Percentiles rank a stretch among this genome's conserved stretches.
phyloP scores from a whole-genome alignment of 495 filamentous ascomycete species.

The Aspergillus campestris region DNA sequence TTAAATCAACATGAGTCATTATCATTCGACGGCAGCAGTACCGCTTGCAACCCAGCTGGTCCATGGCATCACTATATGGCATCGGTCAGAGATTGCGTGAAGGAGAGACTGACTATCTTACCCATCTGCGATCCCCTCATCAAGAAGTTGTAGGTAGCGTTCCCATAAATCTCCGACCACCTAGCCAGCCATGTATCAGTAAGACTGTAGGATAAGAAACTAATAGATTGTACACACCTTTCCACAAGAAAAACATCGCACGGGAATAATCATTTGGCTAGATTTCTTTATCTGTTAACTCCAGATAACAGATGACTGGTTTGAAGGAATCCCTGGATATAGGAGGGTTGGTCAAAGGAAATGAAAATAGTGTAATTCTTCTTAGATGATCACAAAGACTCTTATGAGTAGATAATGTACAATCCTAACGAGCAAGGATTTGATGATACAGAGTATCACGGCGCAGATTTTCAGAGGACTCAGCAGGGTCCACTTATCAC shows the following conservation, averaged over 20 bases:
- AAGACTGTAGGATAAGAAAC: background rate
- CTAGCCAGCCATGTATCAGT: slow-evolving; percentile 36
- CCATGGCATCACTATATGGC: slow-evolving; percentile 72
- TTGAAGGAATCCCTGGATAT: too few species aligned
- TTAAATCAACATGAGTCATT: slow-evolving; percentile 99
- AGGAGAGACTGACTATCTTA: slow-evolving; percentile 26
- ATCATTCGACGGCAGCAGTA: slow-evolving; percentile 99
- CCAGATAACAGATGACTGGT: too few species aligned
- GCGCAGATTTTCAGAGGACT: too few species aligned
- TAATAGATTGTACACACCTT: slow-evolving; percentile 54
- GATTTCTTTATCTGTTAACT: background rate
- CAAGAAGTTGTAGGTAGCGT: slow-evolving; percentile 74
- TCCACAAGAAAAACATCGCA: slow-evolving; percentile 97
- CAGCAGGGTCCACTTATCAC: background rate
- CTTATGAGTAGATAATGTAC: too few species aligned
- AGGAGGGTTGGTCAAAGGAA: too few species aligned
- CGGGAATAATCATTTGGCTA: slow-evolving; percentile 86
- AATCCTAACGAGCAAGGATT: too few species aligned
- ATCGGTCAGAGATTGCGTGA: background rate
- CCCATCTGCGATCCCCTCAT: slow-evolving; percentile 71
- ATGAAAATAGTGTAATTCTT: too few species aligned
- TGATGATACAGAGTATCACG: too few species aligned
- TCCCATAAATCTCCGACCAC: slow-evolving; percentile 97
- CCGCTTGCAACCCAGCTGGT: slow-evolving; percentile 81
- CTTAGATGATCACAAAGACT: too few species aligned